A percentile compares a stretch with the other conserved stretches of the same genome.
Evolutionary conservation across 352 stramenopile species (phyloP).

Genomic region (Pilasporangium apinafurcum): DNA sequence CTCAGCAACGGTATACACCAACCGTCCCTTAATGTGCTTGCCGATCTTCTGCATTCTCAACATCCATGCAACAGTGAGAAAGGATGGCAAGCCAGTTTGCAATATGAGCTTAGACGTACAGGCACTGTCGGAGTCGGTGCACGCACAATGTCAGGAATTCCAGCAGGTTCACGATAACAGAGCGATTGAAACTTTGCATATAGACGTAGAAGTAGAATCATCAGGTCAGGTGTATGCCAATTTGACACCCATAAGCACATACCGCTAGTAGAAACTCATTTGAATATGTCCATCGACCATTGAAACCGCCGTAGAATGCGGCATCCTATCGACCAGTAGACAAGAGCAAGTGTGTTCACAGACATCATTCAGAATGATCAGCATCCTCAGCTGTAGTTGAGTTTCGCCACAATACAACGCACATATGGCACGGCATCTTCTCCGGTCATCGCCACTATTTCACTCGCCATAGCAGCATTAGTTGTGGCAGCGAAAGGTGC

Average conservation of each 20-base stretch:
- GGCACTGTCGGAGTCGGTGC: slow-evolving; percentile 21
- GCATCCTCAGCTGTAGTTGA: background rate
- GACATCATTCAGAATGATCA: background rate
- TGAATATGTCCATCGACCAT: slow-evolving; percentile 41
- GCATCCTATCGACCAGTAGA: slow-evolving; percentile 6
- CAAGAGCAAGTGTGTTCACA: background rate
- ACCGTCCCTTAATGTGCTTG: slow-evolving; percentile 30
- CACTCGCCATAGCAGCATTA: background rate
- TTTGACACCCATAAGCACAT: slow-evolving; percentile 1
- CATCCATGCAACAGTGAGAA: too few relatives aligned
- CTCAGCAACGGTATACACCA: slow-evolving; percentile 59
- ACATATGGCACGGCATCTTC: too few relatives aligned
- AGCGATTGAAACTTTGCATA: slow-evolving; percentile 45
- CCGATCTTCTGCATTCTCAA: slow-evolving; percentile 26
- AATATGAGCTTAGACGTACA: slow-evolving; percentile 8
- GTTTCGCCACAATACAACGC: background rate
- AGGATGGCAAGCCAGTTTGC: background rate
- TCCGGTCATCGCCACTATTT: too few relatives aligned
- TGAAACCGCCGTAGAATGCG: background rate
- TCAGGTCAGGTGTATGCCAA: too few relatives aligned
- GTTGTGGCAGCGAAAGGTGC: background rate
- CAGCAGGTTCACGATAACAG: slow-evolving; percentile 29
- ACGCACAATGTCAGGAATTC: slow-evolving; percentile 40
- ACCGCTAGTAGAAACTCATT: slow-evolving; percentile 56
- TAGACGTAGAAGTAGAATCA: background rate